Conservation (phyloP, 495 filamentous ascomycete species). For the Xeromyces bisporus region DNA sequence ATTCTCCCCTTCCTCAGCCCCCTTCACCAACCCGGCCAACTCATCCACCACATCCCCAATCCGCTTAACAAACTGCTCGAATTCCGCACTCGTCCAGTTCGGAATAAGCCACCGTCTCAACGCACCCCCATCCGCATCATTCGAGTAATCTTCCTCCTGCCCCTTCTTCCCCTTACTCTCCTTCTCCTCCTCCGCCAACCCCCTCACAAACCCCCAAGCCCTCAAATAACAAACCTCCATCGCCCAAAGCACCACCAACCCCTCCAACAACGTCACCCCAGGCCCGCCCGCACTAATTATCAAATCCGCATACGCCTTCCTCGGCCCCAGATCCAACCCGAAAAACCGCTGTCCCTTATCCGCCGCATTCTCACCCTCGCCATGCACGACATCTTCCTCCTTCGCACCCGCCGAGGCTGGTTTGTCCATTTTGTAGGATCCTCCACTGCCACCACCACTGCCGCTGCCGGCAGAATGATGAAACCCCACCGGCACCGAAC, state of each 20-base stretch:
- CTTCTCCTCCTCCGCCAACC: conserved; percentile 10
- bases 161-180: conserved; percentile 2
- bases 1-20: conserved; percentile 18
- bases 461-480: conserved; percentile 9
- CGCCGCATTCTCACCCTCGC: not conserved
- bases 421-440: conserved; percentile 1
- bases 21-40: conserved; percentile 24
- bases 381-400: too few relatives aligned
- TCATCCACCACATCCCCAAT: conserved; percentile 28
- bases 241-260: conserved; percentile 54
- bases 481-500: too few relatives aligned
- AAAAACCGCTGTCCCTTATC: conserved; percentile 10
- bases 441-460: conserved; percentile 1
- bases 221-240: conserved; percentile 49
- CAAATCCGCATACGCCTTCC: conserved; percentile 35
- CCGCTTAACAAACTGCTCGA: conserved; percentile 35
- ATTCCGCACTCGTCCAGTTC: conserved; percentile 46
- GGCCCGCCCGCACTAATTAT: conserved; percentile 34
- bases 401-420: conserved; percentile 6
- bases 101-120: conserved; percentile 45
- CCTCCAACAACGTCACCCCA: conserved; percentile 38
- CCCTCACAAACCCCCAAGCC: conserved; percentile 40
- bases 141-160: not conserved
- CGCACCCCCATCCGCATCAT: conserved; percentile 45
- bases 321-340: conserved; percentile 25